Evolutionary conservation across 2,329 filamentous ascomycete genomes (phyloP).

Genomic region (Aspergillus sp.): DNA sequence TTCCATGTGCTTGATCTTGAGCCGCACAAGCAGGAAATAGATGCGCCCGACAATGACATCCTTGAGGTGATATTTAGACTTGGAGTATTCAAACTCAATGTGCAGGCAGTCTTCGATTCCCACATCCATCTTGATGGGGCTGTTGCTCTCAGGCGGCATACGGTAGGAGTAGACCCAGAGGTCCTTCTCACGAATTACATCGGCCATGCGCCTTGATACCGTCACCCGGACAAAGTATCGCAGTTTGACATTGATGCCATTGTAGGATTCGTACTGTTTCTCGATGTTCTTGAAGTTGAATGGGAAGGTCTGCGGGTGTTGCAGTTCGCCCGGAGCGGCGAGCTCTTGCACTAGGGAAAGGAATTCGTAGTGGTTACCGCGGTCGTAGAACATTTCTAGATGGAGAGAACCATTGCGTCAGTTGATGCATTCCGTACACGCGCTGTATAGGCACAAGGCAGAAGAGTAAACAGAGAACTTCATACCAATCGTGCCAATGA

Average conservation of each 20-base stretch:
- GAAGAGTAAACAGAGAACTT: slow-evolving; percentile 10
- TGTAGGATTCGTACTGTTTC: slow-evolving; percentile 99
- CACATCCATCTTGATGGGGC: slow-evolving; percentile 99
- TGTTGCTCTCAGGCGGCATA: slow-evolving; percentile 96
- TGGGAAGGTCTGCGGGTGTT: slow-evolving; percentile 96
- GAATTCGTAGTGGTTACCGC: slow-evolving; percentile 98
- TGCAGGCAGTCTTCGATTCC: slow-evolving; percentile 98
- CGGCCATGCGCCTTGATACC: slow-evolving; percentile 92
- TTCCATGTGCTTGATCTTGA: slow-evolving; percentile 99
- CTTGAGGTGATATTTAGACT: slow-evolving; percentile 98
- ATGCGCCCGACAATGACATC: slow-evolving; percentile 98
- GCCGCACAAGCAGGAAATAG: slow-evolving; percentile 91
- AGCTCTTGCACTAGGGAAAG: slow-evolving; percentile 95
- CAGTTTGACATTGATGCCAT: slow-evolving; percentile 98
- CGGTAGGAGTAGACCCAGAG: slow-evolving; percentile 99
- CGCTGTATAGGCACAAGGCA: background rate
- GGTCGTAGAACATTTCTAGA: slow-evolving; percentile 98
- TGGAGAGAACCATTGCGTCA: background rate
- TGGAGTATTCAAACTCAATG: slow-evolving; percentile 99
- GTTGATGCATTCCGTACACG: too few species aligned
- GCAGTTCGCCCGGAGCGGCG: slow-evolving; percentile 91
- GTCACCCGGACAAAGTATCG: slow-evolving; percentile 98
- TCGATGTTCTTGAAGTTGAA: slow-evolving; percentile 99
- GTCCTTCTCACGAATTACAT: slow-evolving; percentile 98
- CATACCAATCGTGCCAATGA: slow-evolving; percentile 93